Evolutionary conservation across 108 stramenopile genomes (phyloP), one percentile per base, ranked within the genome.

Genomic region (Cyclotella sp.): DNA sequence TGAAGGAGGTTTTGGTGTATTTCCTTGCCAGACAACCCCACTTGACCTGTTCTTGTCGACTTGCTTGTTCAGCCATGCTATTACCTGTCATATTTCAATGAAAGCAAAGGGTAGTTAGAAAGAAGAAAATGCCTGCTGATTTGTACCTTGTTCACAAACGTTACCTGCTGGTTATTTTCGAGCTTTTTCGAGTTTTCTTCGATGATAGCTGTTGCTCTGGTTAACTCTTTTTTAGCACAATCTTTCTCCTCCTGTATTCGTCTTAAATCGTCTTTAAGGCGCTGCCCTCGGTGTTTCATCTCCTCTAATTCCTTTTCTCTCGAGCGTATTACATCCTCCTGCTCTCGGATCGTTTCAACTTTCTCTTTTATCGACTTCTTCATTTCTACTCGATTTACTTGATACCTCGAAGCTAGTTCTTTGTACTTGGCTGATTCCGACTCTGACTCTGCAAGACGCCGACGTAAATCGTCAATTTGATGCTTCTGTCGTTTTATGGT

Each of bases 131-230:
- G n/a, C n/a, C n/a, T n/a, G n/a, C n/a, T n/a, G n/a, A n/a, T n/a
- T n/a, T n/a, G n/a, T 42, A 51, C 27, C 18, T 26, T 39, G 26
- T 27, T 9, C 8, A 44, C 27, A 14, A 9, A 45, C 39, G 34
- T 24, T 19, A 85, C 84, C 76, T 85, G 84, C 28, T 85, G 81
- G 51, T 85, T 85, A 29, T 79, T 85, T 45, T 79, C 72, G 10
- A 85, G 49, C 40, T 75, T 73, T 34, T 63, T 73, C 27, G 66
- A 30, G n/a, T 75, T 70, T 5, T 82, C 81, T 34, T 69, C 64
- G 26, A 73, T 63, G 30, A 69, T 67, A 19, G 46, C 29, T 68
- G 19, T 73, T 27, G 71, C 34, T 22, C 34, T 70, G 55, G 57
- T 46, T 66, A 82, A 73, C 66, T 82, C 70, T 45, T 54, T 34